Evolutionary conservation across 805 yeast species (phyloP).

Genomic region (Blastobotrys muscicola): DNA sequence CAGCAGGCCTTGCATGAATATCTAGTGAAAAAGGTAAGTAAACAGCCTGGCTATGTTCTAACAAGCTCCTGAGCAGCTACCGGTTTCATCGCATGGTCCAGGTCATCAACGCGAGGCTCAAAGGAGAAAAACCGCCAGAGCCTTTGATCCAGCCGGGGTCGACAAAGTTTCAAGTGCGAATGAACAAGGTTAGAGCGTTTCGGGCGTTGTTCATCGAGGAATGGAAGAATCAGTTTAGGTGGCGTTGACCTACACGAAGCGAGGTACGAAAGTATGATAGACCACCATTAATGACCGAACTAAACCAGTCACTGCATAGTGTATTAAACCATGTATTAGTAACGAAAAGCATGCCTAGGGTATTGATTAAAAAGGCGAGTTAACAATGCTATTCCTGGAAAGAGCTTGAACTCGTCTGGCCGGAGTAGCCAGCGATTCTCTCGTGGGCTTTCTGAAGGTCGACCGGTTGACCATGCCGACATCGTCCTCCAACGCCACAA

Average conservation of each 20-base stretch:
- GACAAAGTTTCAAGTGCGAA: conserved; percentile 2
- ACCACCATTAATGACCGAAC: background rate
- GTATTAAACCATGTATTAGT: background rate
- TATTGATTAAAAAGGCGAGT: conserved; percentile 19
- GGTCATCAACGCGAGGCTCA: conserved; percentile 13
- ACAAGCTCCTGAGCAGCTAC: conserved; percentile 14
- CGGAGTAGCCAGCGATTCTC: conserved; percentile 34
- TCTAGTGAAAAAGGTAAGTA: conserved; percentile 16
- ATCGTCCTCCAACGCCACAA: conserved; percentile 67
- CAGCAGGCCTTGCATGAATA: conserved; percentile 16
- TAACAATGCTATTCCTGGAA: conserved; percentile 19
- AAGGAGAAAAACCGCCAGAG: conserved; percentile 13
- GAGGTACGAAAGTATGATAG: background rate
- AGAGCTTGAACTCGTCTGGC: conserved; percentile 15
- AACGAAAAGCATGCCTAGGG: background rate
- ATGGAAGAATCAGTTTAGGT: conserved; percentile 11
- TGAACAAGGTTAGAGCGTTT: conserved; percentile 13
- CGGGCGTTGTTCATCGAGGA: conserved; percentile 15
- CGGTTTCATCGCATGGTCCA: conserved; percentile 17
- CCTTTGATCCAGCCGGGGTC: conserved; percentile 4
- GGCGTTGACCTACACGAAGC: conserved; percentile 2
- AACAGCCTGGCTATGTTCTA: background rate
- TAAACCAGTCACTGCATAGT: background rate
- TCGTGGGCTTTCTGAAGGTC: conserved; percentile 49
- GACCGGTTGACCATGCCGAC: conserved; percentile 59